Evolutionary conservation across 345 rosid species (phyloP), one percentile per base, ranked within the genome.

Genomic region (Hibiscus tridactylites): DNA sequence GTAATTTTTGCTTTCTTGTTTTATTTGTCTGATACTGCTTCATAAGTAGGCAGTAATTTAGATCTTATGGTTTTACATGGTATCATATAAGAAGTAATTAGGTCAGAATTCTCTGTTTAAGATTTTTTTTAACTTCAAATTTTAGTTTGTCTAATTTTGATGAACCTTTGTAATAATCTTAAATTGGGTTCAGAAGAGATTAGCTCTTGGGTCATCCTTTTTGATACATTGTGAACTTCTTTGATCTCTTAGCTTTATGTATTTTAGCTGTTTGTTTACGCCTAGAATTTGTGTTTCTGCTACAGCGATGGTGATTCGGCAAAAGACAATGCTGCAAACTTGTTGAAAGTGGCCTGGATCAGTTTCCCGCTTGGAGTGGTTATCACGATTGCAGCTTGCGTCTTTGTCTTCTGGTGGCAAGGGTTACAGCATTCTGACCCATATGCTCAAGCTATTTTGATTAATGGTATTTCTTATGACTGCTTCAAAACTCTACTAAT

Each of bases 331-430:
- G 83, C 79, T 24, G 68, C 72, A 28, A 87, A 75, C 81, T 73
- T 90, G 65, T 65, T 95, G 78, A 91, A 86, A 82, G 91, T 92
- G 63, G 99, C 96, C 44, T 92, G 96, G 96, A 72, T 89, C 77
- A 85, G 91, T 60, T 71, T 88, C 49, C 98, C 97, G 1, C 85
- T 88, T 8, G 92, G 93, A 59, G 71, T 90, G 75, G 66, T 83
- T 64, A 80, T 87, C 52, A 89, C 96, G 0, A 67, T 79, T 78
- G 82, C 83, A 53, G 91, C 85, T 0, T 81, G 77, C 61, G 37
- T 74, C 73, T 82, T 87, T 64, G 87, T 95, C 66, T 85, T 92
- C 47, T 87, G 97, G 97, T 92, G 92, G 98, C 93, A 90, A 77
- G 90, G 85, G 77, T 83, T 89, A 74, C 81, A 79, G 74, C 74